Conservation (phyloP, 148 eudicot species). For the Cornus suecica region DNA sequence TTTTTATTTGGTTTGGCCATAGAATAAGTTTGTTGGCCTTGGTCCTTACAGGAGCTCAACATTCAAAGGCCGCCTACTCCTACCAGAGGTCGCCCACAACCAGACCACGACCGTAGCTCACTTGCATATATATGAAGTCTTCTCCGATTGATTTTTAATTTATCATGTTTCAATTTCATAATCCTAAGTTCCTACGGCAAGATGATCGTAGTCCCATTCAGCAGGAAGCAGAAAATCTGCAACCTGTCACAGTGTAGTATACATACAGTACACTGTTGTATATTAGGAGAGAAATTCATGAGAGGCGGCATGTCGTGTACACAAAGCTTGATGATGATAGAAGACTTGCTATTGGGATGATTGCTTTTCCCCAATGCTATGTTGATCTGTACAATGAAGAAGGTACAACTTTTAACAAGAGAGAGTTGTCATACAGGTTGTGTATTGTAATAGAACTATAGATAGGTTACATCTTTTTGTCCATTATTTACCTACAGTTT, state of each 20-base stretch:
- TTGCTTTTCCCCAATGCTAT: neutral
- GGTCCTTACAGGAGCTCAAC: constrained; percentile 69
- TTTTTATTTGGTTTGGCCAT: neutral
- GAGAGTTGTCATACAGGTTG: neutral
- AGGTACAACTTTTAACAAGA: neutral
- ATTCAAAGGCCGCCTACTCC: constrained; percentile 97
- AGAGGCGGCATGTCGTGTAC: neutral
- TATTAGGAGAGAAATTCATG: neutral
- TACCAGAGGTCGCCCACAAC: constrained; percentile 90
- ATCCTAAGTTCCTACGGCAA: neutral
- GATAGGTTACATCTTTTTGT: no score
- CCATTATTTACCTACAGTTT: no score
- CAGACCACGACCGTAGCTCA: constrained; percentile 73
- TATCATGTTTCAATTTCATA: neutral
- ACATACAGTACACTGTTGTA: constrained; percentile 13
- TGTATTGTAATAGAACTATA: neutral
- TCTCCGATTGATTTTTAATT: neutral
- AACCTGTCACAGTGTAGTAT: neutral
- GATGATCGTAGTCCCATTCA: neutral
- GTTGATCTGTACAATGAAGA: constrained; percentile 6
- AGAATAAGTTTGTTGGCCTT: neutral
- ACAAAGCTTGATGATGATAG: neutral
- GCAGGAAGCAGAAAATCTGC: neutral
- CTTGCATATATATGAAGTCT: constrained; percentile 72
- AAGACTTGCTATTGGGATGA: neutral